Percentiles rank a stretch among this genome's conserved stretches.
Evolutionary conservation across 345 rosid genomes (phyloP).

Genomic region (Citrus unshiu): DNA sequence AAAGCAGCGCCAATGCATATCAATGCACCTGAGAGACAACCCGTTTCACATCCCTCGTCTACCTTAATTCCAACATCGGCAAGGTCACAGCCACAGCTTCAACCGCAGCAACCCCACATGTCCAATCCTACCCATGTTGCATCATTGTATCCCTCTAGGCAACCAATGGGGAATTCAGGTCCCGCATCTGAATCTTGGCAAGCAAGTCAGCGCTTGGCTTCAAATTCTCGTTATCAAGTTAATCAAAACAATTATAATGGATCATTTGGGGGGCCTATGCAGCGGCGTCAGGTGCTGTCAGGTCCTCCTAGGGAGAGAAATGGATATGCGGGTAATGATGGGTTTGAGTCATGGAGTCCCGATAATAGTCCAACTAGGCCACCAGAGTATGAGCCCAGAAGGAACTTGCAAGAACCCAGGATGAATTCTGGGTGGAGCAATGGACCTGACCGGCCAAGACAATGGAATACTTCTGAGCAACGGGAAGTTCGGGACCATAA

Average conservation of each 20-base stretch:
- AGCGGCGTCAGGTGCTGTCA: constrained; percentile 31
- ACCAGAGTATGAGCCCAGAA: constrained; percentile 30
- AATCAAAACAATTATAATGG: constrained; percentile 33
- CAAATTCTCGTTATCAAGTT: constrained; percentile 33
- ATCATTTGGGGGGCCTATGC: constrained; percentile 25
- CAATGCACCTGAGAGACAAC: constrained; percentile 21
- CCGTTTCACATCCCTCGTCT: constrained; percentile 17
- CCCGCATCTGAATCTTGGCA: constrained; percentile 42
- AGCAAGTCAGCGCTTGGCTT: constrained; percentile 36
- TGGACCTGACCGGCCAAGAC: constrained; percentile 42
- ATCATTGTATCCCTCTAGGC: constrained; percentile 23
- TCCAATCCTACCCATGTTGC: constrained; percentile 13
- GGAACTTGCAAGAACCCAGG: constrained; percentile 28
- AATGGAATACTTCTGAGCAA: constrained; percentile 36
- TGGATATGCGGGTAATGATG: constrained; percentile 32
- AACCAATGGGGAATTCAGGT: constrained; percentile 21
- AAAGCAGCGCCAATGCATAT: constrained; percentile 12
- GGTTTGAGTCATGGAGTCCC: constrained; percentile 86
- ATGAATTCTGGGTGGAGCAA: constrained; percentile 23
- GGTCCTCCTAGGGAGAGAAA: constrained; percentile 38
- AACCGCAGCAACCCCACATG: constrained; percentile 15
- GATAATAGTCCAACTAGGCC: constrained; percentile 66
- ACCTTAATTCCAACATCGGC: constrained; percentile 8
- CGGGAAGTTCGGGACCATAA: constrained; percentile 48
- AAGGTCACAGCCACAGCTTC: constrained; percentile 17